Percentiles rank a stretch among this genome's conserved stretches.
Conservation (phyloP, 2,329 filamentous ascomycete genomes). For the Diaporthe caulivora region DNA sequence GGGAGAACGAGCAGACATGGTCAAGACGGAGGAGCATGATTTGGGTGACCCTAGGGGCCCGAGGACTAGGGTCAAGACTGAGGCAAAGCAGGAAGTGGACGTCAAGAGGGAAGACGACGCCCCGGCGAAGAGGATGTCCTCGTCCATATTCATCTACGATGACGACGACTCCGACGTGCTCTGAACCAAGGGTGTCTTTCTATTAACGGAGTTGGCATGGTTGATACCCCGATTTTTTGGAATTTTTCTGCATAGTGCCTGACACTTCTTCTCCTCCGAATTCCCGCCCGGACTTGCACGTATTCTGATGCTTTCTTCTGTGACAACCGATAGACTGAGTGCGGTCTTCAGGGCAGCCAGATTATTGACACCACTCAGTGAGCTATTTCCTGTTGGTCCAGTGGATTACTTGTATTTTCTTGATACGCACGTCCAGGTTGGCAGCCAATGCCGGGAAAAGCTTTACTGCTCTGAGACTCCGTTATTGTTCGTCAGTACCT, state of each 20-base stretch:
- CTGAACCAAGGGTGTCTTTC: conserved; percentile 14
- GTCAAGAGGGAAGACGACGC: conserved; percentile 7
- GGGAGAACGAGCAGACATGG: neutral
- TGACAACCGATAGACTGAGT: neutral
- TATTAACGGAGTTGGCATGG: neutral
- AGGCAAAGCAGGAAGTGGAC: conserved; percentile 6
- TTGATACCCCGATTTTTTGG: conserved; percentile 35
- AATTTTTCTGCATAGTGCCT: neutral
- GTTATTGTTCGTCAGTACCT: neutral
- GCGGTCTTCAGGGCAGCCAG: neutral
- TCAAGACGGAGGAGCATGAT: conserved; percentile 44
- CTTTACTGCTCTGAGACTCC: no score
- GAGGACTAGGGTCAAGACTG: neutral
- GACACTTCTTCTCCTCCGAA: neutral
- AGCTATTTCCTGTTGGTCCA: neutral
- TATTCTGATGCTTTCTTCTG: neutral
- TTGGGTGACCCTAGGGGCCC: neutral
- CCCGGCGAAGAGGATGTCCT: conserved; percentile 21
- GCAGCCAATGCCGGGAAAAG: neutral
- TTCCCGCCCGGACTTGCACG: neutral
- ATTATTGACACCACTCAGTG: neutral
- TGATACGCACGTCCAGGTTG: no score
- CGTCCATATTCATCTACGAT: conserved; percentile 38
- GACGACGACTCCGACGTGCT: conserved; percentile 36
- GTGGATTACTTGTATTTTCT: no score